Conservation (phyloP, 352 stramenopile species). For the Pilasporangium apinafurcum region DNA sequence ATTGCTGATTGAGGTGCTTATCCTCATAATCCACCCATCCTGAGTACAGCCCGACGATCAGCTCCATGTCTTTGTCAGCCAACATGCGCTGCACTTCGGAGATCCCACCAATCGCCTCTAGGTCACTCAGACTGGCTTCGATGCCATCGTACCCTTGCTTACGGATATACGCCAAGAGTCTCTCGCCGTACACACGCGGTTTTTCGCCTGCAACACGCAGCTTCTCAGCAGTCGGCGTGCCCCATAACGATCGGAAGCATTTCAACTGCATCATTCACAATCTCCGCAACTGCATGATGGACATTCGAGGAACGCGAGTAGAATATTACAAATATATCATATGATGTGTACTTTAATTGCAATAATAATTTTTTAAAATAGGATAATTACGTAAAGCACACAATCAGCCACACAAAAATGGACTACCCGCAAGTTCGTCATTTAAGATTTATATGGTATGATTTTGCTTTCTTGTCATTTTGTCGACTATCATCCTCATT, state of each 20-base stretch:
- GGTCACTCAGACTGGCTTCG: conserved; percentile 61
- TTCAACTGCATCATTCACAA: conserved; percentile 23
- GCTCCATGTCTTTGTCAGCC: conserved; percentile 36
- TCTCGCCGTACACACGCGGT: conserved; percentile 16
- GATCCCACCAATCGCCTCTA: conserved; percentile 40
- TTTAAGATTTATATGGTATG: too few relatives aligned
- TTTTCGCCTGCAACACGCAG: conserved; percentile 11
- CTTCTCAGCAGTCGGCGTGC: conserved; percentile 23
- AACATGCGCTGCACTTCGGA: conserved; percentile 30
- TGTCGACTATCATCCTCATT: too few relatives aligned
- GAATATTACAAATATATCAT: too few relatives aligned
- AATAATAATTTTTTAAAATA: too few relatives aligned
- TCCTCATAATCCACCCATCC: conserved; percentile 68
- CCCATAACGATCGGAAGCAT: conserved; percentile 62
- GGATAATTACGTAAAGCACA: too few relatives aligned
- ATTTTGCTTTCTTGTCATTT: too few relatives aligned
- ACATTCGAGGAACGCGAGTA: too few relatives aligned
- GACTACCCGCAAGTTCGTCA: too few relatives aligned
- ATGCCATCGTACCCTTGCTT: conserved; percentile 56
- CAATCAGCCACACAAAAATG: too few relatives aligned
- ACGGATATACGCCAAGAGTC: conserved; percentile 27
- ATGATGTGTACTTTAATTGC: too few relatives aligned
- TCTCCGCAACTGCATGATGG: too few relatives aligned
- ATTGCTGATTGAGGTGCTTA: conserved; percentile 41
- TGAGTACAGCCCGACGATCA: conserved; percentile 66